Base-by-base conservation (phyloP, 352 stramenopile species). In the Globisporangium alternatum region DNA sequence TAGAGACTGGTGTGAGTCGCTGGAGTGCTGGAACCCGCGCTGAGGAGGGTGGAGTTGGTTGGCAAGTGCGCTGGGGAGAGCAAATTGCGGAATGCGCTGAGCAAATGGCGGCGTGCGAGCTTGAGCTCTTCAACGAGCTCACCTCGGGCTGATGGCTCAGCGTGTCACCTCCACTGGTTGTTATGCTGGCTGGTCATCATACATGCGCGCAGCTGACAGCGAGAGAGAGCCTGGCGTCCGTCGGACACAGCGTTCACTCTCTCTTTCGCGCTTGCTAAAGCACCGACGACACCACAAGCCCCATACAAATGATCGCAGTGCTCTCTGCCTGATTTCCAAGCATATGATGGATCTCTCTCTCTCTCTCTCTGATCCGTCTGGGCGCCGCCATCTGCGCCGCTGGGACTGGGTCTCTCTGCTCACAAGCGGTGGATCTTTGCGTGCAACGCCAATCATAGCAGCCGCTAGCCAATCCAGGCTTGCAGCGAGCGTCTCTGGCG, bases 1-100 rank as follows among this genome's bases (percentile, higher is more conserved):
- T 51, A 51, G 44, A 25, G n/a, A 51, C n/a, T 51, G 19, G 44
- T 13, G n/a, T 5, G 22, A 52, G 45, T 54, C 25, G 57, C 17
- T 22, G 51, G n/a, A 41, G 51, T 56, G 6, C 19, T 13, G n/a
- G 44, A 30, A 51, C 44, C 22, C 44, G n/a, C 44, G 22, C 19
- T 30, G 44, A 51, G 19, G 44, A 51, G 44, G 9, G 44, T 43
- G 35, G 35, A 43, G 30, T 19, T 7, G 1, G n/a, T 51, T 17
- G n/a, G 44, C n/a, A 51, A 51, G 10, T 51, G 44, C 44, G 44
- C 44, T 51, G 21, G 44, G 44, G n/a, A 30, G 44, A 12, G 51
- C 33, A n/a, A 56, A 56, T 56, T 56, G 51, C 10, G 5, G 51
- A 56, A 56, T 56, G 51, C 43, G 51, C 17, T 41, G 22, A 30